Conservation (phyloP, 108 stramenopile genomes). For the Ochromonas danica region DNA sequence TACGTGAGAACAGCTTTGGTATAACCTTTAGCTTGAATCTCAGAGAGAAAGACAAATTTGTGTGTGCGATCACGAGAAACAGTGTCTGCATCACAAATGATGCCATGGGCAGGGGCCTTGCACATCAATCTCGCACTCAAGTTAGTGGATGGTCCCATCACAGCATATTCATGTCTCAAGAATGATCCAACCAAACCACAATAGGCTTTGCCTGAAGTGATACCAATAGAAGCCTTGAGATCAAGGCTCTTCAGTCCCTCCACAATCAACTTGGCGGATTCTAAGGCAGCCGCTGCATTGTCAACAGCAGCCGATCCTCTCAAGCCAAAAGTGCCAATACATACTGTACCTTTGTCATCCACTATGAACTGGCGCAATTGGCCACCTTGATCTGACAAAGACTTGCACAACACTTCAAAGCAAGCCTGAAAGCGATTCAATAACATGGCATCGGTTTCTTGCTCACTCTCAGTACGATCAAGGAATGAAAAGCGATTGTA, state of each 20-base stretch:
- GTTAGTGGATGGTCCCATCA: conserved; percentile 64
- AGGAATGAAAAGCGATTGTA: background rate
- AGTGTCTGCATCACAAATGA: conserved; percentile 48
- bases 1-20: conserved; percentile 44
- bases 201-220: conserved; percentile 62
- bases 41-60: conserved; percentile 43
- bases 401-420: conserved; percentile 41
- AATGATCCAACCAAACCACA: conserved; percentile 61
- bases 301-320: conserved; percentile 57
- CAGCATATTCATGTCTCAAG: conserved; percentile 61
- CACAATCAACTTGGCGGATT: conserved; percentile 49
- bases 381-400: conserved; percentile 54
- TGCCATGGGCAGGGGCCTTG: conserved; percentile 37
- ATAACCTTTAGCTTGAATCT: conserved; percentile 61
- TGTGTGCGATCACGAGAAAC: conserved; percentile 33
- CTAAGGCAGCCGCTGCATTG: conserved; percentile 54
- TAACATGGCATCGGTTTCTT: background rate
- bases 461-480: conserved; percentile 1
- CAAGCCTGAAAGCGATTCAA: background rate
- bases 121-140: conserved; percentile 63
- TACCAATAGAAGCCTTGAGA: conserved; percentile 54
- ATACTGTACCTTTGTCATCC: conserved; percentile 65
- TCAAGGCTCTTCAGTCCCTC: conserved; percentile 48
- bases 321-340: conserved; percentile 65
- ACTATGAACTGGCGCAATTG: conserved; percentile 63